phyloP scores from a whole-genome alignment of 139 green algal genomes.

The Coelastrella sp. region DNA sequence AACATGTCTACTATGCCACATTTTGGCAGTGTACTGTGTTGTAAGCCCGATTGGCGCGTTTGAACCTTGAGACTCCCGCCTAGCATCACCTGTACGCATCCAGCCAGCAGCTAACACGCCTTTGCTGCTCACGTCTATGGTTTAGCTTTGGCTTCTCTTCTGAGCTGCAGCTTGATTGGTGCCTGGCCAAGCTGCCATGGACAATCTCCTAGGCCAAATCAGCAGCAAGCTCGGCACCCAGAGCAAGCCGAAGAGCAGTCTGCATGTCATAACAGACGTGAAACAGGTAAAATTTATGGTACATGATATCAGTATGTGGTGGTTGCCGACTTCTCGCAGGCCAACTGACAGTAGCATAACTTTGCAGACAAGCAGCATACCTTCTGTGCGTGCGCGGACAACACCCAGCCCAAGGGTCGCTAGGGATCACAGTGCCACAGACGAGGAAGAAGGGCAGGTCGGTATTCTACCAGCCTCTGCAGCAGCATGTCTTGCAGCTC shows the following conservation, averaged over 20 bases:
- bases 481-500: neutral
- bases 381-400: neutral
- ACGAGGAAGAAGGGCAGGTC: conserved; percentile 22
- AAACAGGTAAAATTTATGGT: conserved; percentile 20
- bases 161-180: too few relatives aligned
- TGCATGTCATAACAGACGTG: neutral
- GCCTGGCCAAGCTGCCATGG: neutral
- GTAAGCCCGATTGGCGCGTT: too few relatives aligned
- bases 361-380: too few relatives aligned
- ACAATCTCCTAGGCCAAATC: conserved; percentile 46
- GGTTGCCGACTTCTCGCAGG: too few relatives aligned
- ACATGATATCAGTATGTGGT: neutral
- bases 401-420: conserved; percentile 4
- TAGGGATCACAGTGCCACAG: neutral
- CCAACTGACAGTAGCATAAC: too few relatives aligned
- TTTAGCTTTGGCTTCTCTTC: too few relatives aligned
- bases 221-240: conserved; percentile 23
- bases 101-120: too few relatives aligned
- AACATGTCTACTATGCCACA: too few relatives aligned
- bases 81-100: too few relatives aligned
- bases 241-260: conserved; percentile 8
- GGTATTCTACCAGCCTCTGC: neutral
- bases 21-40: too few relatives aligned
- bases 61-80: too few relatives aligned
- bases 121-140: too few relatives aligned